Conservation (phyloP, 345 rosid genomes). For the Pelargonium nanum region DNA sequence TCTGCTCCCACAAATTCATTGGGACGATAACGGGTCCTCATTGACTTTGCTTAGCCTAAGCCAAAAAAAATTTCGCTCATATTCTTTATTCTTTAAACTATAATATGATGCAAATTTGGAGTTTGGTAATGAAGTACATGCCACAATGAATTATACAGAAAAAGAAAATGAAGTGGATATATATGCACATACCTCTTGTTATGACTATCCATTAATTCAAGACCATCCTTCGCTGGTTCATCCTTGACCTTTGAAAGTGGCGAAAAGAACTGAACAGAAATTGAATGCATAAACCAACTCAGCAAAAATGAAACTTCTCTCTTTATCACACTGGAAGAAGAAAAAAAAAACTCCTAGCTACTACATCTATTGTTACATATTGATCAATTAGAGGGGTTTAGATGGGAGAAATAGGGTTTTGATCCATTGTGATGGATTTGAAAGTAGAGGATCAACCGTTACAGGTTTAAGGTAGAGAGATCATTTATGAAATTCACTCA, state of each 20-base stretch:
- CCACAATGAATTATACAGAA: not conserved
- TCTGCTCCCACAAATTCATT: no score
- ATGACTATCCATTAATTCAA: constrained; percentile 10
- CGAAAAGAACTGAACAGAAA: constrained; percentile 27
- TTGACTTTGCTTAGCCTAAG: no score
- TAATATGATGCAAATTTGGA: not conserved
- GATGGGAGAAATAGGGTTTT: not conserved
- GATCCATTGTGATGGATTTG: not conserved
- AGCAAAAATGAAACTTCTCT: not conserved
- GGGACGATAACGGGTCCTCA: no score
- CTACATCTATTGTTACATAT: no score
- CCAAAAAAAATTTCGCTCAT: no score
- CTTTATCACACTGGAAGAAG: not conserved
- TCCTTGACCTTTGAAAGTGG: constrained; percentile 26
- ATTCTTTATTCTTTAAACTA: no score
- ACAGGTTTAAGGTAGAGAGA: not conserved
- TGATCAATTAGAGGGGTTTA: not conserved
- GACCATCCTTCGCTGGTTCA: constrained; percentile 9
- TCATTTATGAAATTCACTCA: not conserved
- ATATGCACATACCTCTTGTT: constrained; percentile 9
- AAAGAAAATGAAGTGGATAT: constrained; percentile 1
- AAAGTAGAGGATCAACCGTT: not conserved
- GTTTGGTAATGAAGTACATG: not conserved
- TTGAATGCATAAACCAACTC: not conserved
- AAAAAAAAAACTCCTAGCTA: not conserved